Conservation (phyloP, 176 grass and related monocot genomes). For the Carex cristatella region DNA sequence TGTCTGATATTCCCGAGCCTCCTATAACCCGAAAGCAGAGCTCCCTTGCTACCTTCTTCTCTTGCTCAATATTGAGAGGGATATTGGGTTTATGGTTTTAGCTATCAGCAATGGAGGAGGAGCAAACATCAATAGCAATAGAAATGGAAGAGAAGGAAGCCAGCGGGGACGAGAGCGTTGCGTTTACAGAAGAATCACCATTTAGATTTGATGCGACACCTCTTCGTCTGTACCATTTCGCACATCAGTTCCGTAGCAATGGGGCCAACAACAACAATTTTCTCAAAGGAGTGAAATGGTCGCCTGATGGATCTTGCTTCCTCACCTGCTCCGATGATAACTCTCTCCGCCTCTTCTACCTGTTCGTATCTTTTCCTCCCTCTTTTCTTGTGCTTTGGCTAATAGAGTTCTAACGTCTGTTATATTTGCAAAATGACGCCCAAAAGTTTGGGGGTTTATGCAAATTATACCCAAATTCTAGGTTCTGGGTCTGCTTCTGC, state of each 20-base stretch:
- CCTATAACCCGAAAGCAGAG: not conserved
- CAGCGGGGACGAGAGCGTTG: not conserved
- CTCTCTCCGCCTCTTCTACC: conserved; percentile 77
- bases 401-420: not conserved
- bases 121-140: not conserved
- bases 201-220: conserved; percentile 59
- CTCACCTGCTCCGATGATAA: conserved; percentile 94
- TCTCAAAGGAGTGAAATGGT: conserved; percentile 92
- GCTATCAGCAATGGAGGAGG: conserved; percentile 16
- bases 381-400: not conserved
- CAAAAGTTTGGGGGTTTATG: not conserved
- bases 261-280: conserved; percentile 47
- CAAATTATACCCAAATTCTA: not conserved
- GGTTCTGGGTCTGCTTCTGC: not conserved
- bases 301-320: conserved; percentile 89
- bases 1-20: conserved; percentile 12
- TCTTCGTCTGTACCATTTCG: conserved; percentile 45
- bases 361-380: conserved; percentile 15
- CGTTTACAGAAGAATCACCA: conserved; percentile 10
- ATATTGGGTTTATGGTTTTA: not conserved
- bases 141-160: not conserved
- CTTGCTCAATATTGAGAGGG: conserved; percentile 4
- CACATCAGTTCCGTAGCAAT: conserved; percentile 33
- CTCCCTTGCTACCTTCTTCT: not conserved
- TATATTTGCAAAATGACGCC: not conserved